Percentiles rank a stretch among this genome's conserved stretches.
Evolutionary conservation across 225 moss, liverwort and hornwort species (phyloP).

Genomic region (Marchantia polymorpha): DNA sequence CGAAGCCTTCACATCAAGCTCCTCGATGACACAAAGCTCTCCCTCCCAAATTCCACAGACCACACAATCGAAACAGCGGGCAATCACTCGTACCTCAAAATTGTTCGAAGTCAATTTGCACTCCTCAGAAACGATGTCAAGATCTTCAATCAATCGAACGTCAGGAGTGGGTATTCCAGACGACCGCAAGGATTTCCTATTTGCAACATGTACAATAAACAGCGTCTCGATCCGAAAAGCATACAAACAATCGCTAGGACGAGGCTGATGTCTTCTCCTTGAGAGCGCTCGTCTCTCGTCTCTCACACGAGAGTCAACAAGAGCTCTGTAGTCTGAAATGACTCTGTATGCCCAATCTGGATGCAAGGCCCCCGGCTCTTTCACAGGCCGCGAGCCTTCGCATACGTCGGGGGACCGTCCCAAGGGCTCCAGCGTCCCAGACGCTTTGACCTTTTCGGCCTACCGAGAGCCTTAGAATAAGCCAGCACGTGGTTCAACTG

Average conservation of each 20-base stretch:
- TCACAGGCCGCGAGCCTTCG: background rate
- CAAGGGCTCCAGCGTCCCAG: background rate
- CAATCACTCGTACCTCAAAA: background rate
- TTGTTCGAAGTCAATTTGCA: background rate
- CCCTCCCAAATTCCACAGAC: background rate
- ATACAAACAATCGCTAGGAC: background rate
- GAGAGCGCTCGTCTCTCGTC: background rate
- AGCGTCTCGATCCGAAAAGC: background rate
- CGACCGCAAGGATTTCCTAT: background rate
- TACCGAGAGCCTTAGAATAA: background rate
- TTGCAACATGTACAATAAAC: background rate
- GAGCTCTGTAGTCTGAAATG: background rate
- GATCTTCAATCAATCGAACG: background rate
- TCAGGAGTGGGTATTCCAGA: background rate
- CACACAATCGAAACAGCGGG: background rate
- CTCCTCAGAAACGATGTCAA: constrained; percentile 1
- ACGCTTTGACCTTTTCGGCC: background rate
- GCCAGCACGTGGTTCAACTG: background rate
- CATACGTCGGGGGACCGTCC: background rate
- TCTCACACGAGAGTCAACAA: constrained; percentile 8
- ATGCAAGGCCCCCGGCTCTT: background rate
- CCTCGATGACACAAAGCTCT: background rate
- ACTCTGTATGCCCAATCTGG: background rate
- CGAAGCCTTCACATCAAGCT: background rate
- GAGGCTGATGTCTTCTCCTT: background rate